Evolutionary conservation across 139 green algal genomes (phyloP).

Genomic region (Chlamydomonas sp.): DNA sequence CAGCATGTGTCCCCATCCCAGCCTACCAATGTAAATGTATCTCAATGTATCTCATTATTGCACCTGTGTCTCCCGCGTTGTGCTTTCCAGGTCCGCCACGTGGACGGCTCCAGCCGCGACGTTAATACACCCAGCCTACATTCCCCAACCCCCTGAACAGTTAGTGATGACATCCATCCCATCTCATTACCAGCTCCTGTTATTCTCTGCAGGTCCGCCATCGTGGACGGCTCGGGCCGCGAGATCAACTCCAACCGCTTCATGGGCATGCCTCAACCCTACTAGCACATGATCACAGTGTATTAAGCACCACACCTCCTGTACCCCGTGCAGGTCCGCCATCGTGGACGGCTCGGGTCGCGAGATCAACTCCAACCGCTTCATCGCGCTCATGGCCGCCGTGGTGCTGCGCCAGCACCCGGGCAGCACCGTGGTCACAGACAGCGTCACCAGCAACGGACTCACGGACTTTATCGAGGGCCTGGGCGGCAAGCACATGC

Average conservation of each 20-base stretch:
- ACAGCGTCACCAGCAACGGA: slow-evolving; percentile 92
- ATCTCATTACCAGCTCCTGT: slow-evolving; percentile 51
- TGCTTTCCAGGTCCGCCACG: slow-evolving; percentile 34
- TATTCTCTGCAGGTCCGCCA: slow-evolving; percentile 54
- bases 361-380: slow-evolving; percentile 94
- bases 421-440: slow-evolving; percentile 94
- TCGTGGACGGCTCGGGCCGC: slow-evolving; percentile 78
- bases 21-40: too few relatives aligned
- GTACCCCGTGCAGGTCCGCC: slow-evolving; percentile 49
- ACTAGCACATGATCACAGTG: too few relatives aligned
- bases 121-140: slow-evolving; percentile 93
- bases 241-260: slow-evolving; percentile 95
- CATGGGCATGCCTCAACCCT: slow-evolving; percentile 58
- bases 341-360: slow-evolving; percentile 82
- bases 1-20: too few relatives aligned
- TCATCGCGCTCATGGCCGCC: slow-evolving; percentile 91
- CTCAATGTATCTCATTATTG: too few relatives aligned
- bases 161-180: too few relatives aligned
- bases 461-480: slow-evolving; percentile 88
- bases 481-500: slow-evolving; percentile 83
- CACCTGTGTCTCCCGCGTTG: too few relatives aligned
- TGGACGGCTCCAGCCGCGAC: slow-evolving; percentile 73
- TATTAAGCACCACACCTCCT: background rate
- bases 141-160: too few relatives aligned
- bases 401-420: slow-evolving; percentile 89